phyloP scores from a whole-genome alignment of 1,284 basidiomycete genomes.

The Gymnopus androsaceus region DNA sequence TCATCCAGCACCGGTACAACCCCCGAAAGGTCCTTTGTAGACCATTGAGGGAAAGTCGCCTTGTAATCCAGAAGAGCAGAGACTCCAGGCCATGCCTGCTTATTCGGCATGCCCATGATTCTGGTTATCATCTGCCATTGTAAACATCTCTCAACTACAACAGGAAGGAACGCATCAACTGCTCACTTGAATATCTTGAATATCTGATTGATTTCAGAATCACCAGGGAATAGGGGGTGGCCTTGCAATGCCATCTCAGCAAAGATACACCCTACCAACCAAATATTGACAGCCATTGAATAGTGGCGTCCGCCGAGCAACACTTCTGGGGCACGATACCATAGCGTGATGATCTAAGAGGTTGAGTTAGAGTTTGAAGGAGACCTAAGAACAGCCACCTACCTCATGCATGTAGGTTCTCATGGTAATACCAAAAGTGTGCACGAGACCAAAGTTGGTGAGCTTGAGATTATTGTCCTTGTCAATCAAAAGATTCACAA shows the following conservation, averaged over 20 bases:
- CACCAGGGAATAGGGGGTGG: slow-evolving; percentile 93
- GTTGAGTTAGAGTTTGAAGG: background rate
- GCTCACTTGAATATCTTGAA: slow-evolving; percentile 96
- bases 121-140: slow-evolving; percentile 39
- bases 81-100: slow-evolving; percentile 92
- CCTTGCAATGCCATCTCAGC: slow-evolving; percentile 92
- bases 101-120: slow-evolving; percentile 92
- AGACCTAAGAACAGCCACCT: slow-evolving; percentile 10
- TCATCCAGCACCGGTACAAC: slow-evolving; percentile 73
- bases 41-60: slow-evolving; percentile 95
- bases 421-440: slow-evolving; percentile 97
- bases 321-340: slow-evolving; percentile 98
- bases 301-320: slow-evolving; percentile 95
- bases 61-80: slow-evolving; percentile 93
- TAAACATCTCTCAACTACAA: background rate
- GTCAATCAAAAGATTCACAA: slow-evolving; percentile 95
- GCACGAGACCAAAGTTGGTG: slow-evolving; percentile 94
- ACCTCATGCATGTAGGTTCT: slow-evolving; percentile 98
- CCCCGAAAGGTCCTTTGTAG: slow-evolving; percentile 62
- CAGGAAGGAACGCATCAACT: background rate
- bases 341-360: slow-evolving; percentile 90
- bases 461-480: slow-evolving; percentile 89
- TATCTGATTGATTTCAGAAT: slow-evolving; percentile 99
- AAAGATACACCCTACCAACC: slow-evolving; percentile 95
- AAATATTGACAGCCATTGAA: slow-evolving; percentile 96